Evolutionary conservation across 169 alveolate species (phyloP).

Genomic region (Besnoitia besnoiti): DNA sequence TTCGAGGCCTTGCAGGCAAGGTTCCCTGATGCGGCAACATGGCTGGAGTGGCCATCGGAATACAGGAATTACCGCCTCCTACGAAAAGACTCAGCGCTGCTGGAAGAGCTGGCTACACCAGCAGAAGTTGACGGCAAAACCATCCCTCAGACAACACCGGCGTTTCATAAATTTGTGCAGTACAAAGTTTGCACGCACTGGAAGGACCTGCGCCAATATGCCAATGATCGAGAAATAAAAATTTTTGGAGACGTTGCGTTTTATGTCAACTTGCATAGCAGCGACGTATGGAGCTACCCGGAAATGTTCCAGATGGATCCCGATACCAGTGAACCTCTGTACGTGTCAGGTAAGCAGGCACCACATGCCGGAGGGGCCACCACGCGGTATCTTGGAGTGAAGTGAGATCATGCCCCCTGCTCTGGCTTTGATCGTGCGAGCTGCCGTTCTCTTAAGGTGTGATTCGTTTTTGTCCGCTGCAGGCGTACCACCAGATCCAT

Average conservation of each 20-base stretch:
- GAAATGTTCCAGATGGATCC: conserved; percentile 66
- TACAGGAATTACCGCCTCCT: conserved; percentile 42
- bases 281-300: conserved; percentile 68
- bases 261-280: conserved; percentile 59
- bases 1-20: conserved; percentile 69
- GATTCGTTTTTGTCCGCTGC: background rate
- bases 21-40: conserved; percentile 57
- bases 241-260: conserved; percentile 66
- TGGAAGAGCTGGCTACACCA: conserved; percentile 28
- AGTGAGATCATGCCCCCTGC: too few relatives aligned
- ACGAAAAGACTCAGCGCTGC: conserved; percentile 40
- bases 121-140: background rate
- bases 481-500: conserved; percentile 69
- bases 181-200: conserved; percentile 55
- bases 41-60: conserved; percentile 68
- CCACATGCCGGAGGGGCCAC: too few relatives aligned
- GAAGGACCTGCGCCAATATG: conserved; percentile 57
- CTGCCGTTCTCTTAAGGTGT: background rate
- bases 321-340: conserved; percentile 59
- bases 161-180: conserved; percentile 62
- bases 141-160: conserved; percentile 47
- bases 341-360: conserved; percentile 61
- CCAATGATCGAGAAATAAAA: conserved; percentile 49
- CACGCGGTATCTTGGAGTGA: too few relatives aligned
- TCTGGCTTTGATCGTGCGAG: too few relatives aligned